These are phyloP conservation scores for Neostapfia colusana DNA, from an alignment of 176 grass and related monocot genomes.

Conservation along the genomic window DNA sequence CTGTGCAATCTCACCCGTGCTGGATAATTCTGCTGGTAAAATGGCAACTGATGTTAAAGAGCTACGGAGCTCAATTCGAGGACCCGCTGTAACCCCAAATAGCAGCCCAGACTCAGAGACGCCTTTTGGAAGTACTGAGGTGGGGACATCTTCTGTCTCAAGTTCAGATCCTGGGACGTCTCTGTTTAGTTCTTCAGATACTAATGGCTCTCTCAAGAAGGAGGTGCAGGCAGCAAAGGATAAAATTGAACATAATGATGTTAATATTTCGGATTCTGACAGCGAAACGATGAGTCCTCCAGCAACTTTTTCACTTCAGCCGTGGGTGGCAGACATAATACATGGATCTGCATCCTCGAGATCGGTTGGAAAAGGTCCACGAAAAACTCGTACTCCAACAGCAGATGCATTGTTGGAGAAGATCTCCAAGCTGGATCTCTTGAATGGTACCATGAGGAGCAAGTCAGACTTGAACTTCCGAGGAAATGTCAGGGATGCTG, in stretches of 20 bases:
- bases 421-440: slow-evolving; percentile 66
- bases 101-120: slow-evolving; percentile 86
- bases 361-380: slow-evolving; percentile 43
- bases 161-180: slow-evolving; percentile 95
- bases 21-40: slow-evolving; percentile 46
- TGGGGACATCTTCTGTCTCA: slow-evolving; percentile 88
- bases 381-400: slow-evolving; percentile 55
- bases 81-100: slow-evolving; percentile 81
- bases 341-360: slow-evolving; percentile 50
- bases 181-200: slow-evolving; percentile 74
- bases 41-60: slow-evolving; percentile 52
- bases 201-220: slow-evolving; percentile 60
- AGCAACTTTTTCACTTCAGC: slow-evolving; percentile 65
- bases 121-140: slow-evolving; percentile 83
- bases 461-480: slow-evolving; percentile 80
- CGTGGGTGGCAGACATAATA: slow-evolving; percentile 79
- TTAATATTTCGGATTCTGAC: slow-evolving; percentile 85
- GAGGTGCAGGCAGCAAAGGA: slow-evolving; percentile 54
- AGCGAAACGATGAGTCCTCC: slow-evolving; percentile 64
- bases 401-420: slow-evolving; percentile 71
- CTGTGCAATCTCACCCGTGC: slow-evolving; percentile 35
- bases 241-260: slow-evolving; percentile 48
- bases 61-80: slow-evolving; percentile 56
- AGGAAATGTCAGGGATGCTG: slow-evolving; percentile 89
- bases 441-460: slow-evolving; percentile 60